Conservation (phyloP, 306 rosid species). For the Heteromeles arbutifolia region DNA sequence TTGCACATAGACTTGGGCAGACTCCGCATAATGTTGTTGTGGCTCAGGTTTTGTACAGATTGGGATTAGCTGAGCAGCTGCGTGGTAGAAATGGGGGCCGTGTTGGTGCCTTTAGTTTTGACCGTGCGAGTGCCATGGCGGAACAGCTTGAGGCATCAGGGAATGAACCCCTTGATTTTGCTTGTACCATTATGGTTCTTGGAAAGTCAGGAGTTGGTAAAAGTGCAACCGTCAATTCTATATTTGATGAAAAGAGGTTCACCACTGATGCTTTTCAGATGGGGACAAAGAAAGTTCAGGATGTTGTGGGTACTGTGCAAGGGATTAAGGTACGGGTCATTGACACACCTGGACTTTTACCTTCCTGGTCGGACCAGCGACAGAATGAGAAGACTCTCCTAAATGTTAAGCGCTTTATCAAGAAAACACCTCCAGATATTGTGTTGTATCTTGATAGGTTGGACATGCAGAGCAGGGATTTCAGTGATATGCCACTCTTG, state of each 20-base stretch:
- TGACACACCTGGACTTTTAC: constrained; percentile 93
- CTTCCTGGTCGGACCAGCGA: constrained; percentile 85
- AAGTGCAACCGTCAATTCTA: constrained; percentile 97
- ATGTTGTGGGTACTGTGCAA: constrained; percentile 90
- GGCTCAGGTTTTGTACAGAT: constrained; percentile 94
- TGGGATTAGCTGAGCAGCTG: constrained; percentile 92
- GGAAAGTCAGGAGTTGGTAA: constrained; percentile 98
- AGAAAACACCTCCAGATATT: constrained; percentile 94
- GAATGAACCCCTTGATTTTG: constrained; percentile 86
- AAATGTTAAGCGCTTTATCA: constrained; percentile 68
- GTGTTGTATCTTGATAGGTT: constrained; percentile 90
- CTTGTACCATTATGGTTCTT: constrained; percentile 95
- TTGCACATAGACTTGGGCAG: constrained; percentile 93
- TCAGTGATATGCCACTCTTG: constrained; percentile 90
- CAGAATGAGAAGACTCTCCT: constrained; percentile 83
- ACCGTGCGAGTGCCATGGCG: constrained; percentile 98
- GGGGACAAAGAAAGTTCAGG: constrained; percentile 97
- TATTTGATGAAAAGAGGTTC: constrained; percentile 87
- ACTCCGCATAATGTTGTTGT: constrained; percentile 99
- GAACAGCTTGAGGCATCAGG: constrained; percentile 97
- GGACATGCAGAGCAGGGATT: constrained; percentile 93
- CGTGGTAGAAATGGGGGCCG: constrained; percentile 97
- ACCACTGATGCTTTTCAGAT: constrained; percentile 77
- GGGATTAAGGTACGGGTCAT: constrained; percentile 92
- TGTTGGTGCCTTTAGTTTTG: constrained; percentile 96